A percentile compares a stretch with the other conserved stretches of the same genome.
These are phyloP conservation scores for Torulaspora globosa DNA, from an alignment of 1,139 yeast genomes.

Conservation along the genomic window DNA sequence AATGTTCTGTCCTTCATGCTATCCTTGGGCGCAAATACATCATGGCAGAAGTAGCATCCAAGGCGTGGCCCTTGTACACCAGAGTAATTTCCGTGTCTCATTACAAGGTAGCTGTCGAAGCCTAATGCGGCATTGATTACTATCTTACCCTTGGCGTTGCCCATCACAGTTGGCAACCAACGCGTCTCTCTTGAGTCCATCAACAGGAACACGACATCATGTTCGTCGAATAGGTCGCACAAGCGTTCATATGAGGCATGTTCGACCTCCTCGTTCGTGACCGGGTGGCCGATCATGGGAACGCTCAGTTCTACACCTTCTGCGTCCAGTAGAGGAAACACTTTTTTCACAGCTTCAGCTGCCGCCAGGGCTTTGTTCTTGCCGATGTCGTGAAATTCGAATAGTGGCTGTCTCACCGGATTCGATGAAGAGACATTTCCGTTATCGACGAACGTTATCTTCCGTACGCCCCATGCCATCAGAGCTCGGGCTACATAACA, in stretches of 20 bases:
- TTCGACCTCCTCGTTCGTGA: slow-evolving; percentile 52
- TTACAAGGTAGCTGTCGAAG: slow-evolving; percentile 84
- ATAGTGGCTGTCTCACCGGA: slow-evolving; percentile 92
- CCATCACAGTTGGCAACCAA: slow-evolving; percentile 90
- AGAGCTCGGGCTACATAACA: slow-evolving; percentile 82
- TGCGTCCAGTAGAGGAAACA: slow-evolving; percentile 73
- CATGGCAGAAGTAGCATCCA: slow-evolving; percentile 96
- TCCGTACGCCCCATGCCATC: slow-evolving; percentile 89
- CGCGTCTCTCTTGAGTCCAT: slow-evolving; percentile 95
- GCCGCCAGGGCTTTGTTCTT: slow-evolving; percentile 71
- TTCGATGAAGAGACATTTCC: slow-evolving; percentile 87
- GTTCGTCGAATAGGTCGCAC: slow-evolving; percentile 51
- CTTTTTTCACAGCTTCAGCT: slow-evolving; percentile 61
- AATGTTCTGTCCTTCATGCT: slow-evolving; percentile 77
- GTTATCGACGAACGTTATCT: slow-evolving; percentile 83
- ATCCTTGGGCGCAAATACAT: slow-evolving; percentile 90
- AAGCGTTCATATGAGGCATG: slow-evolving; percentile 50
- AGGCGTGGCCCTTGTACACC: slow-evolving; percentile 40
- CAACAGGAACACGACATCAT: slow-evolving; percentile 73
- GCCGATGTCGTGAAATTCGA: slow-evolving; percentile 71
- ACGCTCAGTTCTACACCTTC: slow-evolving; percentile 64
- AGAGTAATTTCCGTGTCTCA: slow-evolving; percentile 71
- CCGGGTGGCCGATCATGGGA: slow-evolving; percentile 94
- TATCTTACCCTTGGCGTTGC: slow-evolving; percentile 58
- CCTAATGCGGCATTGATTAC: slow-evolving; percentile 94